These are phyloP conservation scores for Zygotorulaspora mrakii DNA, from an alignment of 1,139 yeast genomes.

Conservation along the genomic window DNA sequence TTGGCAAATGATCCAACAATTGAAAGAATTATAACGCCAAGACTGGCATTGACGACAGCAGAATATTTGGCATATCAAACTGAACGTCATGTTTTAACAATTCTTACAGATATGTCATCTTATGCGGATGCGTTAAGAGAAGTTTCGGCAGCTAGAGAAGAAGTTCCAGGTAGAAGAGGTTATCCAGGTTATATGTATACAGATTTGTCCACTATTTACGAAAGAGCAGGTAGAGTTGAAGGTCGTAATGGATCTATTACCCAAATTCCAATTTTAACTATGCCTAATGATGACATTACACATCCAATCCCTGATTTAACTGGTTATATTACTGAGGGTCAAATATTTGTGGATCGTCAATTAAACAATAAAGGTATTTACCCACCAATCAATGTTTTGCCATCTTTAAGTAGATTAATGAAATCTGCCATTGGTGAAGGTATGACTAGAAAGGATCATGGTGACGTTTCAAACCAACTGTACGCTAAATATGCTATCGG, in stretches of 20 bases:
- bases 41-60: constrained; percentile 98
- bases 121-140: constrained; percentile 99
- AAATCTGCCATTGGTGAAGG: constrained; percentile 99
- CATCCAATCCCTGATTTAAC: constrained; percentile 99
- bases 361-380: constrained; percentile 92
- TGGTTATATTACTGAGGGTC: constrained; percentile 99
- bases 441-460: constrained; percentile 98
- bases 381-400: constrained; percentile 97
- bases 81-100: constrained; percentile 97
- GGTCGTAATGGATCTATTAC: constrained; percentile 99
- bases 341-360: constrained; percentile 95
- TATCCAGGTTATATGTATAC: constrained; percentile 99
- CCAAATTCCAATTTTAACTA: constrained; percentile 95
- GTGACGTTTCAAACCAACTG: constrained; percentile 97
- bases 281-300: constrained; percentile 99
- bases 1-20: constrained; percentile 99
- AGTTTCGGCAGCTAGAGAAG: constrained; percentile 99
- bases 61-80: constrained; percentile 98
- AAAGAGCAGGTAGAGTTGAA: constrained; percentile 99
- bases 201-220: constrained; percentile 96
- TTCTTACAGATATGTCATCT: constrained; percentile 97
- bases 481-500: constrained; percentile 99
- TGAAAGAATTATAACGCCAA: constrained; percentile 98
- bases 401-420: constrained; percentile 96
- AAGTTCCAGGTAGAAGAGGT: constrained; percentile 99